phyloP scores from a whole-genome alignment of 768 basidiomycete genomes.

The Austroboletus eburneus region DNA sequence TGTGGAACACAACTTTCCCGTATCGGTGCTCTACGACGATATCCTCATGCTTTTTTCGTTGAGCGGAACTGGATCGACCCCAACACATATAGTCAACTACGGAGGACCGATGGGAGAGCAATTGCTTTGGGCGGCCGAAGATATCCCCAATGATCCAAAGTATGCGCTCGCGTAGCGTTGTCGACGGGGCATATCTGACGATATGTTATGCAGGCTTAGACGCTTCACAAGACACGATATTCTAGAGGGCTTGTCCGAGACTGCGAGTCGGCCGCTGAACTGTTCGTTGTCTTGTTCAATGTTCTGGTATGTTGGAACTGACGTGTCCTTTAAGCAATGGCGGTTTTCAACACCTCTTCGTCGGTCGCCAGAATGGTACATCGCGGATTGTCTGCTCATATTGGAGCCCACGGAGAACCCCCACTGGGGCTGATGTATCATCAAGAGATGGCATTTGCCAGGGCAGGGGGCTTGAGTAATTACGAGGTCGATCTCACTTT shows the following conservation, averaged over 20 bases:
- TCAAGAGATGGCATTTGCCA: slow-evolving; percentile 65
- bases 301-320: neutral
- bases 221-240: slow-evolving; percentile 62
- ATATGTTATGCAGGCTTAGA: slow-evolving; percentile 43
- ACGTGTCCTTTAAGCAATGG: slow-evolving; percentile 42
- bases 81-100: slow-evolving; percentile 75
- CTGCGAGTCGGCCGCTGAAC: slow-evolving; percentile 52
- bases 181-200: neutral
- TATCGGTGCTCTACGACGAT: slow-evolving; percentile 64
- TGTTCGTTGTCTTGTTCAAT: slow-evolving; percentile 39
- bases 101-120: slow-evolving; percentile 71
- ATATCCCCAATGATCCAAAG: slow-evolving; percentile 69
- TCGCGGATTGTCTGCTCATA: slow-evolving; percentile 56
- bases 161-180: slow-evolving; percentile 24
- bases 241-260: slow-evolving; percentile 56
- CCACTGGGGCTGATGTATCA: slow-evolving; percentile 76
- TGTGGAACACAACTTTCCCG: slow-evolving; percentile 65
- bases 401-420: slow-evolving; percentile 73
- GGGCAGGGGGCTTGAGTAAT: slow-evolving; percentile 59
- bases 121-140: slow-evolving; percentile 59
- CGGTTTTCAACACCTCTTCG: slow-evolving; percentile 63
- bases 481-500: slow-evolving; percentile 49
- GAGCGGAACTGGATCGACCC: slow-evolving; percentile 70
- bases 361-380: slow-evolving; percentile 68
- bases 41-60: slow-evolving; percentile 55